phyloP scores from a whole-genome alignment of 2,329 filamentous ascomycete species.

The Claviceps sorghi region DNA sequence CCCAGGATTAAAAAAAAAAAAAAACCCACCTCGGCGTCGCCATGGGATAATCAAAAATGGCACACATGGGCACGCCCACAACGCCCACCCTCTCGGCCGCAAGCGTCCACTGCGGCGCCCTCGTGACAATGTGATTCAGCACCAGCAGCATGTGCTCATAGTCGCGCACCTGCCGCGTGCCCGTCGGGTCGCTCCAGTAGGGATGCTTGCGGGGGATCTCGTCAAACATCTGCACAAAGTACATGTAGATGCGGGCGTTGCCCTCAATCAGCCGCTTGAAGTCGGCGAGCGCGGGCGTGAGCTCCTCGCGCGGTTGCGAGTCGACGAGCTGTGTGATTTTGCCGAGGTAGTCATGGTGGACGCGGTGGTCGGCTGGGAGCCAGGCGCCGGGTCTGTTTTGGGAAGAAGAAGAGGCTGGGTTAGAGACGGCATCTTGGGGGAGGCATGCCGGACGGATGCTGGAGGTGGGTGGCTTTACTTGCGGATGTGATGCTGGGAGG shows the following conservation, averaged over 20 bases:
- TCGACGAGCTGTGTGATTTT: constrained; percentile 41
- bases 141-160: constrained; percentile 52
- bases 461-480: constrained; percentile 22
- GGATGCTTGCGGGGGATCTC: constrained; percentile 47
- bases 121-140: constrained; percentile 44
- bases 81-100: constrained; percentile 35
- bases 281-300: constrained; percentile 47
- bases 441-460: not conserved
- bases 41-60: constrained; percentile 43
- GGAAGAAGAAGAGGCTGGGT: not conserved
- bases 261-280: constrained; percentile 52
- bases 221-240: constrained; percentile 52
- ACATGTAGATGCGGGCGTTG: constrained; percentile 50
- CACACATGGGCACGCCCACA: constrained; percentile 39
- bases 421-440: not conserved
- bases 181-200: constrained; percentile 47
- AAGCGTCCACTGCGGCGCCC: constrained; percentile 38
- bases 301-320: constrained; percentile 27
- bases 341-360: constrained; percentile 49
- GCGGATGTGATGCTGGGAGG: constrained; percentile 28
- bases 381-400: constrained; percentile 36
- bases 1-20: not conserved
- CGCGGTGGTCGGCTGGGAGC: constrained; percentile 48
- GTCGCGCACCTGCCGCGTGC: constrained; percentile 47
- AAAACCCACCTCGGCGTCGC: constrained; percentile 31